A percentile compares a stretch with the other conserved stretches of the same genome.
phyloP scores from a whole-genome alignment of 176 grass and related monocot species.

The Rhipidocladum racemiflorum region DNA sequence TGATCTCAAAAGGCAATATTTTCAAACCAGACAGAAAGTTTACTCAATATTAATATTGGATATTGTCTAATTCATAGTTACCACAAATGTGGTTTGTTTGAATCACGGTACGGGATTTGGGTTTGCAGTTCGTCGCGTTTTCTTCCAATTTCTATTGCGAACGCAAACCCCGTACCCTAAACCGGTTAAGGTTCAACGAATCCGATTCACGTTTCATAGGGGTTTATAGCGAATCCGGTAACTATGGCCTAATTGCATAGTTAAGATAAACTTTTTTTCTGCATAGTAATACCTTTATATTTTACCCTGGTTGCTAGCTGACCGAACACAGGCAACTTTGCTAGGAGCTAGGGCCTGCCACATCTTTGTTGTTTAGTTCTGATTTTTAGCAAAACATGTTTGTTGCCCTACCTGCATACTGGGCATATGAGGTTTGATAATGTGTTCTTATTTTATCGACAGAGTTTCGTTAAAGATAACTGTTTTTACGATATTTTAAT shows the following conservation, averaged over 20 bases:
- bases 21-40: not conserved
- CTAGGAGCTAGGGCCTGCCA: not conserved
- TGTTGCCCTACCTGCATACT: not conserved
- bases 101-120: no score
- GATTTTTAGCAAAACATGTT: not conserved
- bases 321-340: not conserved
- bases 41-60: not conserved
- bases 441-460: not conserved
- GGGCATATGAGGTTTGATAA: not conserved
- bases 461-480: not conserved
- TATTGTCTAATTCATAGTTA: not conserved
- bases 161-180: no score
- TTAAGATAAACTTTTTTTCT: not conserved
- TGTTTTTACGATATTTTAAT: not conserved
- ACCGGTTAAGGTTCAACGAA: no score
- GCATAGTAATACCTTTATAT: not conserved
- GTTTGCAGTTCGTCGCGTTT: no score
- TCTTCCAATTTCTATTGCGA: no score
- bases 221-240: no score
- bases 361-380: not conserved
- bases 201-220: no score
- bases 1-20: not conserved
- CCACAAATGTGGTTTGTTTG: no score
- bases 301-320: not conserved
- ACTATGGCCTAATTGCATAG: no score